phyloP scores from a whole-genome alignment of 805 yeast genomes.

The Pichia cephalocereana region DNA sequence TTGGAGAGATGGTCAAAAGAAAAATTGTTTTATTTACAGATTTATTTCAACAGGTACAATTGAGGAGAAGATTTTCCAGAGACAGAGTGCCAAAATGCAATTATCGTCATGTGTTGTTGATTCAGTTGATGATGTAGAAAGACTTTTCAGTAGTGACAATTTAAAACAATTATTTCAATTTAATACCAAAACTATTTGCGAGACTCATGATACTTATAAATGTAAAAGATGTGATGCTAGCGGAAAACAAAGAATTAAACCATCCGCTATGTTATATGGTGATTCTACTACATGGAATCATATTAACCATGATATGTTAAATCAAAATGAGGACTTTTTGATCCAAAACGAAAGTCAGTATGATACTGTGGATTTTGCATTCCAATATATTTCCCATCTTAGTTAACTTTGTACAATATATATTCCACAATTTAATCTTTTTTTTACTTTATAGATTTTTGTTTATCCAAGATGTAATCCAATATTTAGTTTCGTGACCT shows the following conservation, averaged over 20 bases:
- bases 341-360: slow-evolving; percentile 63
- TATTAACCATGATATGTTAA: slow-evolving; percentile 52
- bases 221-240: slow-evolving; percentile 65
- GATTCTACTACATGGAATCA: slow-evolving; percentile 99
- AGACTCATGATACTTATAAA: slow-evolving; percentile 86
- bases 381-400: slow-evolving; percentile 85
- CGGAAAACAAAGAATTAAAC: slow-evolving; percentile 51
- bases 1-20: slow-evolving; percentile 98
- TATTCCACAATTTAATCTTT: neutral
- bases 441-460: slow-evolving; percentile 7
- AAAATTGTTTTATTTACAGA: slow-evolving; percentile 90
- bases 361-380: slow-evolving; percentile 72
- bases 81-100: slow-evolving; percentile 91
- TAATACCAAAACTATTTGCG: slow-evolving; percentile 60
- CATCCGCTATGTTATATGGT: slow-evolving; percentile 91
- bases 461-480: slow-evolving; percentile 71
- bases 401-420: neutral
- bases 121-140: slow-evolving; percentile 89
- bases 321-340: slow-evolving; percentile 64
- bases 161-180: slow-evolving; percentile 68
- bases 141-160: slow-evolving; percentile 78
- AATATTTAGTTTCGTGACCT: slow-evolving; percentile 38
- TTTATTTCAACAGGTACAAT: slow-evolving; percentile 92
- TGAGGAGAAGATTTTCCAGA: slow-evolving; percentile 91
- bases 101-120: slow-evolving; percentile 95